Conservation (phyloP, 805 yeast genomes). For the Starmerella davenportii region DNA sequence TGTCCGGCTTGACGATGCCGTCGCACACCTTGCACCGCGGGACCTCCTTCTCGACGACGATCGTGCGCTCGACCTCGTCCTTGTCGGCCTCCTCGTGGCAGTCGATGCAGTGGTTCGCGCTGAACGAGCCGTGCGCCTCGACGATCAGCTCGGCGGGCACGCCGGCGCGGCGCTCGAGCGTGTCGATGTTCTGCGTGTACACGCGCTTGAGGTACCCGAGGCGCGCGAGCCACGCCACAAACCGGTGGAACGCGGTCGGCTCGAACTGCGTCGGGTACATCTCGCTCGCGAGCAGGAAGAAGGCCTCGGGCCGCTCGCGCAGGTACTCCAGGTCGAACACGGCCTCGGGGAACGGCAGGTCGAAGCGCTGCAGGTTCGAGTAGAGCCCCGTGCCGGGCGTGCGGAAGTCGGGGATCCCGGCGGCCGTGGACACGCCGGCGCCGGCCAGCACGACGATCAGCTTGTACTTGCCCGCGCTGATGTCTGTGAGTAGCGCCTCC, state of each 20-base stretch:
- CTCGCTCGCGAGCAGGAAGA: conserved; percentile 67
- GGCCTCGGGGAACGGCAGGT: conserved; percentile 85
- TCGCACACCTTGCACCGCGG: conserved; percentile 43
- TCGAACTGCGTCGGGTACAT: conserved; percentile 72
- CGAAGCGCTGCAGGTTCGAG: conserved; percentile 47
- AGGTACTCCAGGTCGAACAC: conserved; percentile 82
- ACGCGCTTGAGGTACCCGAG: conserved; percentile 46
- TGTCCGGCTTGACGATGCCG: conserved; percentile 80
- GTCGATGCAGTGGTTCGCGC: conserved; percentile 62
- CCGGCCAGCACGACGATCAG: conserved; percentile 36
- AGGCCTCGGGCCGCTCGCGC: conserved; percentile 58
- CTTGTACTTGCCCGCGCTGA: conserved; percentile 11
- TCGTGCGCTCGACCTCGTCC: conserved; percentile 12
- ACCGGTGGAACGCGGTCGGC: conserved; percentile 68
- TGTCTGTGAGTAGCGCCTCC: conserved; percentile 7
- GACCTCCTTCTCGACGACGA: conserved; percentile 10
- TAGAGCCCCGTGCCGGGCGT: conserved; percentile 71
- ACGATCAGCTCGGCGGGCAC: conserved; percentile 44
- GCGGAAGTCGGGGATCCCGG: conserved; percentile 92
- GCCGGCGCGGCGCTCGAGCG: conserved; percentile 75
- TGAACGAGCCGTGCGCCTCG: conserved; percentile 94
- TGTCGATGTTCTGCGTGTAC: conserved; percentile 87
- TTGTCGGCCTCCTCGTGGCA: conserved; percentile 40
- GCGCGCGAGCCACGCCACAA: conserved; percentile 50
- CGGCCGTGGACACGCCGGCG: conserved; percentile 84